Evolutionary conservation across 106 monocot species (phyloP).

Genomic region (Phalaenopsis equestris): DNA sequence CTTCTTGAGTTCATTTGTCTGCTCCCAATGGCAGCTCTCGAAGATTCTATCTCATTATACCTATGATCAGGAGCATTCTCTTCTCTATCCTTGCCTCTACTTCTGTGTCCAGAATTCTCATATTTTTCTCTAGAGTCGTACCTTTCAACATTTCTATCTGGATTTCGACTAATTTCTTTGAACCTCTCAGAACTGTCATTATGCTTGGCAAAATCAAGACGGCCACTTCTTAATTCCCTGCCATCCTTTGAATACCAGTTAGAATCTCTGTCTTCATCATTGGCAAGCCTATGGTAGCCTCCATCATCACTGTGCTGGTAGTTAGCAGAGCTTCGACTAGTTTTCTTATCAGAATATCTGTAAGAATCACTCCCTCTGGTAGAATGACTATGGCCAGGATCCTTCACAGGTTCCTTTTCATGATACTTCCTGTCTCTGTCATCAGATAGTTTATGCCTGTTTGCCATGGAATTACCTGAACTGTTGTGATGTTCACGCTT

Average conservation of each 20-base stretch:
- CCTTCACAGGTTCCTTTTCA: slow-evolving; percentile 24
- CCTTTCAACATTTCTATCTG: slow-evolving; percentile 28
- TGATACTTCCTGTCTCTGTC: slow-evolving; percentile 29
- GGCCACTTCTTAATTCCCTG: slow-evolving; percentile 33
- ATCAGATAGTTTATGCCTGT: slow-evolving; percentile 10
- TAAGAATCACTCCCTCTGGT: slow-evolving; percentile 31
- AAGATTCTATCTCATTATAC: slow-evolving; percentile 25
- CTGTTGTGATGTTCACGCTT: slow-evolving; percentile 14
- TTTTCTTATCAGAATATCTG: slow-evolving; percentile 28
- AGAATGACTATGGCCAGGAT: slow-evolving; percentile 11
- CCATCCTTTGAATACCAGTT: slow-evolving; percentile 25
- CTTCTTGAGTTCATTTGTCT: slow-evolving; percentile 8
- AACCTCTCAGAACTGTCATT: slow-evolving; percentile 25
- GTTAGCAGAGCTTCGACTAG: slow-evolving; percentile 20
- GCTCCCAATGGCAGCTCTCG: slow-evolving; percentile 14
- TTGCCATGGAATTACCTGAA: slow-evolving; percentile 16
- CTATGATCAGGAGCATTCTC: slow-evolving; percentile 6
- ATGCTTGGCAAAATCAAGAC: slow-evolving; percentile 25
- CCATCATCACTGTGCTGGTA: slow-evolving; percentile 31
- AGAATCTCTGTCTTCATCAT: slow-evolving; percentile 37
- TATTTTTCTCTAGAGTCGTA: slow-evolving; percentile 27
- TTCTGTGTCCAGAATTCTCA: slow-evolving; percentile 21
- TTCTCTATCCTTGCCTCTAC: slow-evolving; percentile 23
- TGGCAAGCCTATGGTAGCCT: slow-evolving; percentile 25
- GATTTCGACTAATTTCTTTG: slow-evolving; percentile 26